A percentile compares a stretch with the other conserved stretches of the same genome.
These are phyloP conservation scores for Stenocarpella maydis DNA, from an alignment of 2,329 filamentous ascomycete genomes.

Conservation along the genomic window DNA sequence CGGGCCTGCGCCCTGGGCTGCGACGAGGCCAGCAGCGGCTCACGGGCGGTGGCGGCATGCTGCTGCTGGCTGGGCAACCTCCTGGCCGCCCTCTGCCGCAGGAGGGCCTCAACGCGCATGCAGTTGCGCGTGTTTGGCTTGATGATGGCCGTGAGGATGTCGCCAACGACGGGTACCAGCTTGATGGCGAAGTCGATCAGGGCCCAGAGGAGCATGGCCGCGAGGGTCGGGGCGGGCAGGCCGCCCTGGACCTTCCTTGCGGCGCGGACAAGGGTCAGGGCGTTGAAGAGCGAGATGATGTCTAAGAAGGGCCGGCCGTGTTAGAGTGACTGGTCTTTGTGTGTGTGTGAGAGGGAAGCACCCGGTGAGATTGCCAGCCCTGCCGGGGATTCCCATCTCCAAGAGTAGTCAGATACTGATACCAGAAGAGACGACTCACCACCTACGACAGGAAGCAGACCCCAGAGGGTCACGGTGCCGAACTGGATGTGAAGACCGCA, in stretches of 20 bases:
- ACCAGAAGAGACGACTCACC: neutral
- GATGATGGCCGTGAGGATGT: slow-evolving; percentile 30
- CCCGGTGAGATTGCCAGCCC: neutral
- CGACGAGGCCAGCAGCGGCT: slow-evolving; percentile 28
- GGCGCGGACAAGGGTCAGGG: slow-evolving; percentile 31
- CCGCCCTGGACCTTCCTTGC: slow-evolving; percentile 31
- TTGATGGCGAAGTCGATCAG: slow-evolving; percentile 33
- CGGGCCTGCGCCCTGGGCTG: slow-evolving; percentile 26
- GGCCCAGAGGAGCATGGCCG: slow-evolving; percentile 30
- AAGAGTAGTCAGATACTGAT: too few relatives aligned
- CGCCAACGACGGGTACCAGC: slow-evolving; percentile 31
- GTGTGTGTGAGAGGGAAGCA: neutral
- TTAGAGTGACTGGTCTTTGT: neutral
- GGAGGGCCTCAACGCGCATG: slow-evolving; percentile 27
- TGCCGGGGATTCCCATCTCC: too few relatives aligned
- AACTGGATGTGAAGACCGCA: slow-evolving; percentile 34
- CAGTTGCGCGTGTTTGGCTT: slow-evolving; percentile 35
- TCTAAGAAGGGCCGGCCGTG: neutral
- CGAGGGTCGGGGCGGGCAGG: slow-evolving; percentile 21
- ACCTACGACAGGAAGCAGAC: slow-evolving; percentile 31
- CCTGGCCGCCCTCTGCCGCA: slow-evolving; percentile 22
- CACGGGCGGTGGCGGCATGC: neutral
- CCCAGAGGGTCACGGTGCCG: slow-evolving; percentile 33
- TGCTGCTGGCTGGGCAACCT: neutral
- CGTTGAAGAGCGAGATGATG: slow-evolving; percentile 32